These are phyloP conservation scores for Pseudonitzschia pungens DNA, from an alignment of 108 stramenopile genomes.

Conservation along the genomic window DNA sequence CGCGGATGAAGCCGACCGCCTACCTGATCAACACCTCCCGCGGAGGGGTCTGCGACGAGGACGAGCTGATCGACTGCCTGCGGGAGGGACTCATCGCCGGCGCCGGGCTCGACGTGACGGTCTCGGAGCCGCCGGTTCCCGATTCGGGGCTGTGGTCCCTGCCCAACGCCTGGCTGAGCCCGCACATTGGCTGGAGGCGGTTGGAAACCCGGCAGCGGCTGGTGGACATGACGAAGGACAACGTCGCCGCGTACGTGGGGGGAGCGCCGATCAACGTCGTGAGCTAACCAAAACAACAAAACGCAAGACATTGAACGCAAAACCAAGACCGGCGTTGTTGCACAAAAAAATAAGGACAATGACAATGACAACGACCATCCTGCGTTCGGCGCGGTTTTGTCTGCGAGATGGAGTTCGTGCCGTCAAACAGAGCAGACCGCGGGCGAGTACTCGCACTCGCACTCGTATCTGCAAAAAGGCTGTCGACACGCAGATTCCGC, in stretches of 20 bases:
- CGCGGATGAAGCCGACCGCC: conserved; percentile 83
- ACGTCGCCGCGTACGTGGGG: conserved; percentile 59
- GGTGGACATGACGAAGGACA: conserved; percentile 86
- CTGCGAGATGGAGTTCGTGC: too few relatives aligned
- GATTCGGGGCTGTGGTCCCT: conserved; percentile 73
- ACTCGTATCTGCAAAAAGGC: too few relatives aligned
- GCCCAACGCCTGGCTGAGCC: conserved; percentile 76
- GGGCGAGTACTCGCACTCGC: too few relatives aligned
- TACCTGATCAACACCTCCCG: conserved; percentile 90
- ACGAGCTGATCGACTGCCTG: conserved; percentile 72
- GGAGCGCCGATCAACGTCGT: conserved; percentile 46
- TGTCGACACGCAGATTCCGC: too few relatives aligned
- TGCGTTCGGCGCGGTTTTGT: too few relatives aligned
- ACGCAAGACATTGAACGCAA: too few relatives aligned
- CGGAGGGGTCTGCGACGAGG: conserved; percentile 86
- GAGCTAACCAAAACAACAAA: conserved; percentile 31
- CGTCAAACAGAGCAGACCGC: too few relatives aligned
- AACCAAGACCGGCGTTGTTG: too few relatives aligned
- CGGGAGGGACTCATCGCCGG: conserved; percentile 73
- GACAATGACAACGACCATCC: too few relatives aligned
- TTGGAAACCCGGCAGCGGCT: conserved; percentile 86
- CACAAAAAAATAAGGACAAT: too few relatives aligned
- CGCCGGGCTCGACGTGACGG: conserved; percentile 81
- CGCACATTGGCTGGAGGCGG: conserved; percentile 90
- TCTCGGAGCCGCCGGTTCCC: conserved; percentile 60